Percentiles rank a stretch among this genome's conserved stretches.
Evolutionary conservation across 345 rosid species (phyloP).

Genomic region (Pseudoturritis turrita): DNA sequence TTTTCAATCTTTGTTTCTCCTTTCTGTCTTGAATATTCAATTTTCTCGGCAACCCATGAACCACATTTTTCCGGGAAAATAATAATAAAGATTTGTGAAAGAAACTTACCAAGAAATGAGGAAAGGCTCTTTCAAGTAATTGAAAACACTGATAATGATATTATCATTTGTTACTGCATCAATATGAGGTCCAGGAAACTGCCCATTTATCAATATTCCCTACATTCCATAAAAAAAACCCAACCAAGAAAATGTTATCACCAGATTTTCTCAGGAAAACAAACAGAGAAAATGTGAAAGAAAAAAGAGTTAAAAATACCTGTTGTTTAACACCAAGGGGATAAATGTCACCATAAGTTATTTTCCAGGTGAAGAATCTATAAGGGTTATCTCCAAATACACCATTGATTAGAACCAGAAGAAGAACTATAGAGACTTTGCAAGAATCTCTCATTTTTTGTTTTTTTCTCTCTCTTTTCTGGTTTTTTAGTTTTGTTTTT

Average conservation of each 20-base stretch:
- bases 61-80: background rate
- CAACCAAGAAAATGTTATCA: constrained; percentile 7
- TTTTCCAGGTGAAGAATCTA: constrained; percentile 75
- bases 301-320: constrained; percentile 31
- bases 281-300: background rate
- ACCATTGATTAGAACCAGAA: constrained; percentile 41
- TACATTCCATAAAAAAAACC: constrained; percentile 28
- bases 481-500: background rate
- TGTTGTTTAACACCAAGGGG: constrained; percentile 92
- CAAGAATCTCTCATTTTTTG: constrained; percentile 37
- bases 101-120: constrained; percentile 79
- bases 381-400: constrained; percentile 77
- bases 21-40: constrained; percentile 5
- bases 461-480: background rate
- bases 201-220: constrained; percentile 90
- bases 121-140: constrained; percentile 88
- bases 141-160: constrained; percentile 76
- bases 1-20: background rate
- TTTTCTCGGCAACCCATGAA: background rate
- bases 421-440: constrained; percentile 38
- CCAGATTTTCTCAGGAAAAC: background rate
- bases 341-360: constrained; percentile 83
- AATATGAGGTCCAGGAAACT: constrained; percentile 90
- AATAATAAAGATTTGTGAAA: background rate
- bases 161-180: constrained; percentile 81